phyloP scores from a whole-genome alignment of 2,329 filamentous ascomycete genomes.

The Epichloe aotearoae region DNA sequence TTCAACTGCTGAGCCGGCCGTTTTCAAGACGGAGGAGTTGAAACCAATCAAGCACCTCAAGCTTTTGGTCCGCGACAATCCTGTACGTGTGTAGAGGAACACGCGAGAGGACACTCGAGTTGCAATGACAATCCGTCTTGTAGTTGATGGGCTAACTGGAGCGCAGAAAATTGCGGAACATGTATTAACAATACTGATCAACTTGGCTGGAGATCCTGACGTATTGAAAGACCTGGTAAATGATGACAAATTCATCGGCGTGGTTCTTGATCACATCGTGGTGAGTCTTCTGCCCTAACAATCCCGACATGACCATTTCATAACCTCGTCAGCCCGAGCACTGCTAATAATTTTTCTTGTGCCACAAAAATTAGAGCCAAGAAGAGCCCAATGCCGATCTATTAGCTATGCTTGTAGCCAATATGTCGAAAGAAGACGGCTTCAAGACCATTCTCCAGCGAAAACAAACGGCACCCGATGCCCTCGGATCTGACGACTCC shows the following conservation, averaged over 20 bases:
- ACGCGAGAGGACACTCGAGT: neutral
- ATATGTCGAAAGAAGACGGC: slow-evolving; percentile 69
- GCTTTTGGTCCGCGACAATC: slow-evolving; percentile 70
- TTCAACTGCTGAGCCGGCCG: slow-evolving; percentile 53
- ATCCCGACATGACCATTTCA: neutral
- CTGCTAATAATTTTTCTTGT: too few species aligned
- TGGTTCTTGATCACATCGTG: slow-evolving; percentile 59
- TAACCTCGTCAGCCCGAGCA: too few species aligned
- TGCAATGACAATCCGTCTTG: neutral
- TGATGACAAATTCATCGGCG: slow-evolving; percentile 71
- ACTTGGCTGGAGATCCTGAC: slow-evolving; percentile 64
- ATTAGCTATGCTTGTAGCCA: slow-evolving; percentile 83
- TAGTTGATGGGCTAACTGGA: neutral
- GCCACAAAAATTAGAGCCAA: slow-evolving; percentile 36
- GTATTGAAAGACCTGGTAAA: slow-evolving; percentile 59
- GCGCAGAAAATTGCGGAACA: slow-evolving; percentile 76
- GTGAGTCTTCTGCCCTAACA: slow-evolving; percentile 32
- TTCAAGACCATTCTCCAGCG: slow-evolving; percentile 56
- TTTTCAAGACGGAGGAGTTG: slow-evolving; percentile 75
- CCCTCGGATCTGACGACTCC: slow-evolving; percentile 57
- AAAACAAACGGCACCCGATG: slow-evolving; percentile 54
- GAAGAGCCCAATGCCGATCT: slow-evolving; percentile 75
- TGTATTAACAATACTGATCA: slow-evolving; percentile 81
- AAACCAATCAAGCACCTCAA: slow-evolving; percentile 79
- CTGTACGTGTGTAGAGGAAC: slow-evolving; percentile 35